Evolutionary conservation across 2,329 filamentous ascomycete genomes (phyloP).

Genomic region (Ophiocordyceps unilateralis): DNA sequence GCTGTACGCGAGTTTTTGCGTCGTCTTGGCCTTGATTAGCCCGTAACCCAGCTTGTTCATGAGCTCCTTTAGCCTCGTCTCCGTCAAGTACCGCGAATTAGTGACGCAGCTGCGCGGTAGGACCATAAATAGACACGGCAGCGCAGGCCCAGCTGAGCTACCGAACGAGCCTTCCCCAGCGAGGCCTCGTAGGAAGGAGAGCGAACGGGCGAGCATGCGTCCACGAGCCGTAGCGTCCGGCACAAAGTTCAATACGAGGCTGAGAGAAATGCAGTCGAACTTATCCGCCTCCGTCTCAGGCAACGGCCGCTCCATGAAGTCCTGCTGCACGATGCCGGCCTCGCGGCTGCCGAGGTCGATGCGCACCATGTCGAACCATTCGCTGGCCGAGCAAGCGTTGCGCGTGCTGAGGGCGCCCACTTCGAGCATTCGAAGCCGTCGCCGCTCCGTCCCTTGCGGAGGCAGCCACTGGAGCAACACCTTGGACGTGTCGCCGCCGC

Average conservation of each 20-base stretch:
- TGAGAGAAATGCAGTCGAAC: constrained; percentile 85
- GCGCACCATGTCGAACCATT: constrained; percentile 54
- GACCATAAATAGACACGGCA: constrained; percentile 73
- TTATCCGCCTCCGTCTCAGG: constrained; percentile 42
- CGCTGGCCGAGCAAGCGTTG: constrained; percentile 67
- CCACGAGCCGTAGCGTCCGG: constrained; percentile 59
- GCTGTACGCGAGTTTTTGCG: constrained; percentile 73
- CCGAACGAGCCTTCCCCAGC: constrained; percentile 2
- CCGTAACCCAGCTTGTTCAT: constrained; percentile 64
- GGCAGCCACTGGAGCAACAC: constrained; percentile 47
- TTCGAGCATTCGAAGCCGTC: constrained; percentile 54
- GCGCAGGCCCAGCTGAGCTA: constrained; percentile 14
- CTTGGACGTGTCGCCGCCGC: constrained; percentile 50
- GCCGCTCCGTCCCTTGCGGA: constrained; percentile 7
- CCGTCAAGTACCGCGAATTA: constrained; percentile 81
- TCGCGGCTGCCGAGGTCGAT: constrained; percentile 87
- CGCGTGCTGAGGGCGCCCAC: constrained; percentile 71
- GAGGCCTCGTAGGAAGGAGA: constrained; percentile 43
- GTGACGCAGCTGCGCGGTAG: constrained; percentile 72
- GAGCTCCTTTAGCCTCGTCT: constrained; percentile 49
- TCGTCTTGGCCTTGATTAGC: constrained; percentile 49
- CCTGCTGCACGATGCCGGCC: constrained; percentile 65
- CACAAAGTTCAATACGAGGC: constrained; percentile 87
- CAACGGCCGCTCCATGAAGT: constrained; percentile 80
- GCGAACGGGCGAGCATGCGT: constrained; percentile 66